Percentiles rank a stretch among this genome's conserved stretches.
Evolutionary conservation across 768 basidiomycete genomes (phyloP).

Genomic region (Termitomyces sp.): DNA sequence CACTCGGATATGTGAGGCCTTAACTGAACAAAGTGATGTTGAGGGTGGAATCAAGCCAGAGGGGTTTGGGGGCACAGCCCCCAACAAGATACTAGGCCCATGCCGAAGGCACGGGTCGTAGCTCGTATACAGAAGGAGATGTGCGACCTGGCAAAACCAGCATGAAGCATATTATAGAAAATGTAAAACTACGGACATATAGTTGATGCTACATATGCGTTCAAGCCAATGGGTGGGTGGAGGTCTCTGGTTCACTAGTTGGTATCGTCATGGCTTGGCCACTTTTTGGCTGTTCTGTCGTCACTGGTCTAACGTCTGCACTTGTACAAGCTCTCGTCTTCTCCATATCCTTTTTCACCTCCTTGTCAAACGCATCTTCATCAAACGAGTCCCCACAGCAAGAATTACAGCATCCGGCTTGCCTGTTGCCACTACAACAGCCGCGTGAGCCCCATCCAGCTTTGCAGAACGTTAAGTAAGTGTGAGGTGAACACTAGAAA

Average conservation of each 20-base stretch:
- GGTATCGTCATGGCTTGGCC: constrained; percentile 7
- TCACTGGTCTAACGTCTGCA: constrained; percentile 9
- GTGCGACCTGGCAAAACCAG: not conserved
- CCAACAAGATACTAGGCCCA: too few relatives aligned
- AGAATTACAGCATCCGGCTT: constrained; percentile 38
- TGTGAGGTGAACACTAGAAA: not conserved
- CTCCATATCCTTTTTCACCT: constrained; percentile 32
- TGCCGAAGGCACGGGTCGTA: too few relatives aligned
- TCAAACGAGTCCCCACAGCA: constrained; percentile 40
- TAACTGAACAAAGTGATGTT: too few relatives aligned
- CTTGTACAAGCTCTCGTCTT: constrained; percentile 24
- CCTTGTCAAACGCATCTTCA: constrained; percentile 37
- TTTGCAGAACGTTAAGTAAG: constrained; percentile 5
- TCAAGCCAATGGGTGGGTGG: not conserved
- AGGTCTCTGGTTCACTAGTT: not conserved
- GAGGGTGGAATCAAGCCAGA: too few relatives aligned
- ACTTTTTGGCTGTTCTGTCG: constrained; percentile 18
- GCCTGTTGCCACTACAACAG: constrained; percentile 22
- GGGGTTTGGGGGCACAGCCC: too few relatives aligned
- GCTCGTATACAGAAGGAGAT: too few relatives aligned
- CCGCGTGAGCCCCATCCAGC: constrained; percentile 26
- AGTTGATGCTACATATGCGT: not conserved
- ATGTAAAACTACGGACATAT: not conserved
- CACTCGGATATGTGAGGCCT: too few relatives aligned
- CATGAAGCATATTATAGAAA: not conserved